Evolutionary conservation across 306 rosid genomes (phyloP), one percentile per base, ranked within the genome.

Genomic region (Alnus rubra): DNA sequence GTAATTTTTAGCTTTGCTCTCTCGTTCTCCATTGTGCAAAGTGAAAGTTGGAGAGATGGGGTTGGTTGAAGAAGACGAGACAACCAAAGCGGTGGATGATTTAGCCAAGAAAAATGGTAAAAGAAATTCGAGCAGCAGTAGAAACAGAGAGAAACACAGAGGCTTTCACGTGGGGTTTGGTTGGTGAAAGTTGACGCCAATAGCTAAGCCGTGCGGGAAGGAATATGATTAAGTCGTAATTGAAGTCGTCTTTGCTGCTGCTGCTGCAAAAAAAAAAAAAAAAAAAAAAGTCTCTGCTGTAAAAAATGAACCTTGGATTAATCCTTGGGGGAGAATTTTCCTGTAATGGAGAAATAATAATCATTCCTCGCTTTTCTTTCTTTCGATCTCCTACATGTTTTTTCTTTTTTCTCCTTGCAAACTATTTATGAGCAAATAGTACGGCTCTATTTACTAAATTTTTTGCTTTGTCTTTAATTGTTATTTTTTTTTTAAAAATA

Each of bases 211-310:
- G 86, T 88, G 86, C 84, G 87, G 80, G 83, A 58, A n/a, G 58
- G 51, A 83, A 77, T 80, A 82, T 87, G 77, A 81, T 87, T 82
- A 82, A 84, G 50, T 74, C 67, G 70, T 83, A 87, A 87, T 87
- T 81, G 76, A 86, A 82, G 45, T 42, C 45, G 53, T 80, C 68
- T 64, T 19, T 71, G 82, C 73, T 86, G 91, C 86, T 71, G 82
- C 73, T 86, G 91, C 86, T 71, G 28, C 28, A 30, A 50, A 28
- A 73, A 64, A 51, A 54, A 8, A 39, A 76, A 78, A 56, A 31
- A 60, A 59, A 16, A 11, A 31, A 60, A 42, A 42, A 5, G 13
- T 48, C 14, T 49, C 52, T 49, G 52, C 52, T 49, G 52, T 49
- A 49, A 49, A 49, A 49, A 49, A 49, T 9, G 33, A 59, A 59